Conservation (phyloP, 2,329 filamentous ascomycete genomes). For the Chaetoscypha palmicola region DNA sequence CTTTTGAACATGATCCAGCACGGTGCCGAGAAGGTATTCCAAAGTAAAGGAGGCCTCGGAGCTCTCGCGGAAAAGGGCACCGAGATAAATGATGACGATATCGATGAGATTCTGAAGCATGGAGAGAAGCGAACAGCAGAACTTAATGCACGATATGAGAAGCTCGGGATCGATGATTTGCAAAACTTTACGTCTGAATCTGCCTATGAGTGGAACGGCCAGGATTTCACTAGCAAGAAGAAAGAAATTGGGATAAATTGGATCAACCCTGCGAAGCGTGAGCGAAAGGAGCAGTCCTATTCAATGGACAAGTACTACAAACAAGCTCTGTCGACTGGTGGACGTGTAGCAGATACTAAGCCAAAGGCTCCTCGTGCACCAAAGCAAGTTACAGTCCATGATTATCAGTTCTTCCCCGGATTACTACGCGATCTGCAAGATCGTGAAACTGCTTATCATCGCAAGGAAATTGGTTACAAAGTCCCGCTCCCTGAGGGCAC, state of each 20-base stretch:
- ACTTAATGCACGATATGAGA: constrained; percentile 90
- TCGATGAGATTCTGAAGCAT: constrained; percentile 77
- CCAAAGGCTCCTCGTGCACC: constrained; percentile 93
- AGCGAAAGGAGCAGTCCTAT: constrained; percentile 96
- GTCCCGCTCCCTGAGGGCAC: constrained; percentile 82
- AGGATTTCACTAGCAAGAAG: constrained; percentile 87
- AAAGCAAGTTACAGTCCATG: constrained; percentile 84
- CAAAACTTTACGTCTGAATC: constrained; percentile 98
- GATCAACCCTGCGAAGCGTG: constrained; percentile 98
- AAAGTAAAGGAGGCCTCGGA: constrained; percentile 60
- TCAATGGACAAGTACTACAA: constrained; percentile 99
- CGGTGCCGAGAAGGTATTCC: constrained; percentile 91
- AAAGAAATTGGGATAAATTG: constrained; percentile 89
- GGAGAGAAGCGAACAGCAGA: constrained; percentile 86
- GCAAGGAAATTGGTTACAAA: constrained; percentile 95
- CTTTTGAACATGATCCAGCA: constrained; percentile 98
- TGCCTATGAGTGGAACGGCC: constrained; percentile 97
- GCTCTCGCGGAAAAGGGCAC: constrained; percentile 50
- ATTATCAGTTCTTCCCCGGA: constrained; percentile 94
- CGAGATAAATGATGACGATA: constrained; percentile 77
- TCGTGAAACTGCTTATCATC: constrained; percentile 89
- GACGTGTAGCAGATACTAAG: constrained; percentile 73
- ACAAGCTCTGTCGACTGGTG: constrained; percentile 75
- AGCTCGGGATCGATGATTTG: constrained; percentile 90
- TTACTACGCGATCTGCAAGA: constrained; percentile 85